A percentile compares a stretch with the other conserved stretches of the same genome.
Conservation (phyloP, 306 rosid genomes). For the Gynostemma pentaphyllum region DNA sequence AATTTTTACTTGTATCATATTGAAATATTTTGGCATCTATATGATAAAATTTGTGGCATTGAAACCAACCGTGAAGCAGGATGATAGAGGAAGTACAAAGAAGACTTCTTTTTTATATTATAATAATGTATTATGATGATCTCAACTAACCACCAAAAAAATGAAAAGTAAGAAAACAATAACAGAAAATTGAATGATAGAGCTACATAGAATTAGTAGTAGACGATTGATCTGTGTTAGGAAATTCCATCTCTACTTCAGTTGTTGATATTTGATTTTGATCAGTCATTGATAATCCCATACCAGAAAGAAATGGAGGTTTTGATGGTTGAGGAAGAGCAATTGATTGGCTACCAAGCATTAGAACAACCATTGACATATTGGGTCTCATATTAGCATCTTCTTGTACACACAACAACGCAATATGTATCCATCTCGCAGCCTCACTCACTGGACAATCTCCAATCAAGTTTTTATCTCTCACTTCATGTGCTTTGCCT, state of each 20-base stretch:
- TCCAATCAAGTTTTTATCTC: conserved; percentile 12
- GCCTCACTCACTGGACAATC: conserved; percentile 18
- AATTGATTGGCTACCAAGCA: conserved; percentile 9
- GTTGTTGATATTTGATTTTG: conserved; percentile 4
- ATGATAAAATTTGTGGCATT: too few species aligned
- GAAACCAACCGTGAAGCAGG: too few species aligned
- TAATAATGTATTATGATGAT: too few species aligned
- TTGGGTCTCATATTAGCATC: conserved; percentile 22
- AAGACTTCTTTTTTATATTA: too few species aligned
- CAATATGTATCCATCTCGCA: conserved; percentile 23
- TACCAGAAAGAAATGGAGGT: conserved; percentile 2
- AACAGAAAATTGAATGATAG: neutral
- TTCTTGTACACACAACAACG: conserved; percentile 23
- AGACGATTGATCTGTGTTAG: neutral
- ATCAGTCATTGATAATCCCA: neutral
- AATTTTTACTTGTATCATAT: too few species aligned
- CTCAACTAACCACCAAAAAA: neutral
- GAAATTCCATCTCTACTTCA: neutral
- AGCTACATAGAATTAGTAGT: neutral
- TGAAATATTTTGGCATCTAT: too few species aligned
- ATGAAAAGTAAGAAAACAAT: neutral
- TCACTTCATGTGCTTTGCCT: conserved; percentile 7
- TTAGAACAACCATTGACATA: conserved; percentile 21
- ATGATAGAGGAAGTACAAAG: too few species aligned
- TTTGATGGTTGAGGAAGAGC: conserved; percentile 3